Conservation (phyloP, 2,329 filamentous ascomycete genomes). For the Rhynchosporium secalis region DNA sequence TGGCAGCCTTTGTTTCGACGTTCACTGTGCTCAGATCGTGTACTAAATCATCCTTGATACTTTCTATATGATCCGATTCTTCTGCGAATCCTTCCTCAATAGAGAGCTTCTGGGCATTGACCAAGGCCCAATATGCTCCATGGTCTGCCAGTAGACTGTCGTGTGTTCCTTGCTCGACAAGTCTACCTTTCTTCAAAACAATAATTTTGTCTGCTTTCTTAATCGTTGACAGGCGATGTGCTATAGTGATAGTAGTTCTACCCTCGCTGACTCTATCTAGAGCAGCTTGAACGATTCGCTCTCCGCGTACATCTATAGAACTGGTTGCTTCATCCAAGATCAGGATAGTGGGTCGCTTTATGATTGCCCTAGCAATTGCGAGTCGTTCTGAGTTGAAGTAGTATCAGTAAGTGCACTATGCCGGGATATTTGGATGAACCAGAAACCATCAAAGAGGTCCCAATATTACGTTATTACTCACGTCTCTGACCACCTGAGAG, state of each 20-base stretch:
- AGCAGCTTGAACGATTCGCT: slow-evolving; percentile 53
- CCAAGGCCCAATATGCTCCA: slow-evolving; percentile 65
- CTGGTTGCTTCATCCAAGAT: slow-evolving; percentile 71
- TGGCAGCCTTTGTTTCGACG: slow-evolving; percentile 26
- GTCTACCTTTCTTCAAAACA: slow-evolving; percentile 69
- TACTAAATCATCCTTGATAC: slow-evolving; percentile 25
- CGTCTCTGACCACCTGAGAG: slow-evolving; percentile 57
- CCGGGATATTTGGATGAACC: too few species aligned
- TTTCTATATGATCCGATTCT: slow-evolving; percentile 32
- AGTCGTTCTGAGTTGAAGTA: slow-evolving; percentile 53
- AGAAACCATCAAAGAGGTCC: too few species aligned
- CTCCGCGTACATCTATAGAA: slow-evolving; percentile 49
- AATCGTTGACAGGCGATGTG: slow-evolving; percentile 69
- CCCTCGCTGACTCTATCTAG: slow-evolving; percentile 55
- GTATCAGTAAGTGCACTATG: too few species aligned
- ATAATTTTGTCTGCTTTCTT: slow-evolving; percentile 77
- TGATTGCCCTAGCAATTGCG: slow-evolving; percentile 69
- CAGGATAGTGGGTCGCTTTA: slow-evolving; percentile 66
- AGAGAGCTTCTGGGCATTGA: slow-evolving; percentile 13
- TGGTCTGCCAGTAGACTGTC: slow-evolving; percentile 63
- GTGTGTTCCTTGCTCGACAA: slow-evolving; percentile 75
- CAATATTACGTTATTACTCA: too few species aligned
- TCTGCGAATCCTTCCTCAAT: slow-evolving; percentile 36
- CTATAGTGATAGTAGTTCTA: slow-evolving; percentile 63
- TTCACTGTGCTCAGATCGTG: slow-evolving; percentile 30